Conservation (phyloP, 2,329 filamentous ascomycete species). For the Alternaria tenuissima region DNA sequence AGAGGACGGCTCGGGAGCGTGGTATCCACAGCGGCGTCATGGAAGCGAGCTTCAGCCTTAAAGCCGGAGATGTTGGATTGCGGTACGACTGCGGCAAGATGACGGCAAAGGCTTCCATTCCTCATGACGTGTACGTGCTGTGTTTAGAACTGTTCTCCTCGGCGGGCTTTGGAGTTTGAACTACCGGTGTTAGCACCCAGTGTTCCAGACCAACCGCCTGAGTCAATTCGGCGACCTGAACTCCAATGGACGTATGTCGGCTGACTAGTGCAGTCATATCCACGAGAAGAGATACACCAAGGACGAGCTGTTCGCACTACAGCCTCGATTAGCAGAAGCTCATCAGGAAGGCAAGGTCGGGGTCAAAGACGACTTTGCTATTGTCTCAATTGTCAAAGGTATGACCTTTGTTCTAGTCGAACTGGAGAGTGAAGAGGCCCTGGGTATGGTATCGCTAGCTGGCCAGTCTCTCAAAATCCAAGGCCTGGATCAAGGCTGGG, state of each 20-base stretch:
- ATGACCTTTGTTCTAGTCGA: constrained; percentile 76
- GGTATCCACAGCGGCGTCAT: constrained; percentile 31
- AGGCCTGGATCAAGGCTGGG: constrained; percentile 60
- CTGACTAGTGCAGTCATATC: constrained; percentile 32
- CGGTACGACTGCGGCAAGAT: constrained; percentile 51
- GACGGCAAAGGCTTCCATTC: constrained; percentile 69
- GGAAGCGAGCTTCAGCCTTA: constrained; percentile 53
- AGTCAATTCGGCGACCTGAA: neutral
- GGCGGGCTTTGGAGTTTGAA: neutral
- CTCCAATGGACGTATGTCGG: constrained; percentile 1
- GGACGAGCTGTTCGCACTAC: constrained; percentile 41
- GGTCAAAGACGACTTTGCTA: constrained; percentile 36
- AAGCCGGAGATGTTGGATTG: constrained; percentile 56
- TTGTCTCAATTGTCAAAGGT: constrained; percentile 69
- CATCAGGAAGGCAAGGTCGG: constrained; percentile 20
- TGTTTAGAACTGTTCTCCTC: neutral
- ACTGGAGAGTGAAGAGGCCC: constrained; percentile 66
- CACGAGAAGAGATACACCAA: constrained; percentile 34
- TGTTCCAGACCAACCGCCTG: constrained; percentile 17
- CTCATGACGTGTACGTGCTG: constrained; percentile 68
- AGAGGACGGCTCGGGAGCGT: constrained; percentile 35
- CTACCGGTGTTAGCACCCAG: neutral
- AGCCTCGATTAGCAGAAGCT: constrained; percentile 45
- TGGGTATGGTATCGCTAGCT: constrained; percentile 57
- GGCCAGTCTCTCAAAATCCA: constrained; percentile 43